Evolutionary conservation across 768 basidiomycete species (phyloP), one percentile per base, ranked within the genome.

Genomic region (Amanita exitialis): DNA sequence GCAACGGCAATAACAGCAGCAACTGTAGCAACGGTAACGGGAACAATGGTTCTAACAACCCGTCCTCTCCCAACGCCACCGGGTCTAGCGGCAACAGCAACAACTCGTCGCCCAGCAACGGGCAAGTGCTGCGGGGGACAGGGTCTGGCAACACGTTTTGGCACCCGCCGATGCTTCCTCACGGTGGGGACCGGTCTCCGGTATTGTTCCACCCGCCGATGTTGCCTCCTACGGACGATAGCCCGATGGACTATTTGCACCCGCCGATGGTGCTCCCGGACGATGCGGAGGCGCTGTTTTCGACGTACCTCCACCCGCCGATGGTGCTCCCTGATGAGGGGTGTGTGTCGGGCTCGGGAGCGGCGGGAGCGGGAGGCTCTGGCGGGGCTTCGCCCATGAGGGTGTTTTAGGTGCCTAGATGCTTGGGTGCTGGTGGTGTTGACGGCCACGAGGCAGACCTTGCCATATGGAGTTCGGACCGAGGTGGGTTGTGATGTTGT

Each of bases 111-210:
- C 10, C 32, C 13, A 5, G 32, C 10, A 32, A 32, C 32, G 32
- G 32, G 32, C 32, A 32, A 13, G 32, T 12, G 13, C 32, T 32
- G 32, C 32, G 32, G 1, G 32, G 32, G 12, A 32, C 32, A 32
- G 32, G 32, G 13, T 41, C 39, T 41, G 39, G 39, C 9, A 81
- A 76, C 55, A 77, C 82, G 6, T 83, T 85, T 58, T 88, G 86
- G 85, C 87, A 90, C 64, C 85, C 86, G 2, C 82, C 86, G 8
- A 83, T 84, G 75, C 72, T 84, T 57, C 69, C 77, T 3, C 77
- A 79, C 55, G 62, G 56, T 50, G 76, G 32, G 4, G 32, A 75
- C 23, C 68, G 73, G 50, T 80, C 81, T 3, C 77, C 78, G 1
- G 71, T 75, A 16, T 62, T 79, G 36, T 72, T 82, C 54, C 86